A percentile compares a stretch with the other conserved stretches of the same genome.
Conservation (phyloP, 2,329 filamentous ascomycete species). For the Ilyonectria sp. region DNA sequence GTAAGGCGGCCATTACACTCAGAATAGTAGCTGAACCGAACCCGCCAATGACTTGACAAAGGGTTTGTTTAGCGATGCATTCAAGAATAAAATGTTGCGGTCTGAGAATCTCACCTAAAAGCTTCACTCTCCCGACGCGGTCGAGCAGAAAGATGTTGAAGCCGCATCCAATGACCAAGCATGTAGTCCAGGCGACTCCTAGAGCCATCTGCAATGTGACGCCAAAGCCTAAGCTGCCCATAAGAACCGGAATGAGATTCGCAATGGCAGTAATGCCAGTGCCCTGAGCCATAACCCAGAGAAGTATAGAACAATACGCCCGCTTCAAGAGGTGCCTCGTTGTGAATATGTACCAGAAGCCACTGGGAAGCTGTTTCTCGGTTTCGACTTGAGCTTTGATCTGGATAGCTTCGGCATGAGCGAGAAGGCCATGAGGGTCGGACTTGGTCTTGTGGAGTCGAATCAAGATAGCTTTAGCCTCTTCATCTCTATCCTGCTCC, state of each 20-base stretch:
- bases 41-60: constrained; percentile 30
- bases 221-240: constrained; percentile 36
- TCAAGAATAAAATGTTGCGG: neutral
- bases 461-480: constrained; percentile 43
- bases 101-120: constrained; percentile 24
- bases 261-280: constrained; percentile 37
- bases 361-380: constrained; percentile 29
- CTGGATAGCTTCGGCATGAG: constrained; percentile 34
- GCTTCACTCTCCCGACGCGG: constrained; percentile 32
- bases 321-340: constrained; percentile 28
- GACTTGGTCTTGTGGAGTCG: constrained; percentile 30
- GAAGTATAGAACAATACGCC: constrained; percentile 31
- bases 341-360: constrained; percentile 36
- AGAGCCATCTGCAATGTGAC: constrained; percentile 32
- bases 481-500: constrained; percentile 52
- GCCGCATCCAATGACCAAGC: constrained; percentile 33
- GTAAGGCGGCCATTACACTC: constrained; percentile 28
- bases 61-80: neutral
- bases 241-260: constrained; percentile 30
- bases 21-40: constrained; percentile 30
- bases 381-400: constrained; percentile 35
- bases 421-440: constrained; percentile 28
- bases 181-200: constrained; percentile 35
- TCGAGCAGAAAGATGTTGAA: constrained; percentile 36
- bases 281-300: constrained; percentile 35